Percentiles rank a stretch among this genome's conserved stretches.
These are phyloP conservation scores for Xylaria sp. DNA, from an alignment of 2,329 filamentous ascomycete genomes.

Conservation along the genomic window DNA sequence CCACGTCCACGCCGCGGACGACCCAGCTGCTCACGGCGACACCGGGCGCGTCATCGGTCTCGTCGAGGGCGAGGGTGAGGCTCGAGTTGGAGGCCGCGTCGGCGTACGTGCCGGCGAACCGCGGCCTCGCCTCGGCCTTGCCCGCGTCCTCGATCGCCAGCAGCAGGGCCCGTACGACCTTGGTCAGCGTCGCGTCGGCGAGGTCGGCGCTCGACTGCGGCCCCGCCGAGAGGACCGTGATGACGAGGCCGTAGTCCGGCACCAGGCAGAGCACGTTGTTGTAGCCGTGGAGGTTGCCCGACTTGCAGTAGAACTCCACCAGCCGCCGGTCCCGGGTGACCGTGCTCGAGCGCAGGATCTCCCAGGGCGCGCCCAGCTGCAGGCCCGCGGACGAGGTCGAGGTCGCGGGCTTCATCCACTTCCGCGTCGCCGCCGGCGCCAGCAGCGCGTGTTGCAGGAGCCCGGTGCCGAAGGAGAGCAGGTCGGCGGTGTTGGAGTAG, in stretches of 20 bases:
- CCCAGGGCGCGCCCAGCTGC: constrained; percentile 40
- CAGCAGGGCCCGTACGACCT: constrained; percentile 40
- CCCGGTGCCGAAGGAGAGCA: constrained; percentile 30
- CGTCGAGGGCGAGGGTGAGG: constrained; percentile 42
- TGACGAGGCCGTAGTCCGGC: constrained; percentile 39
- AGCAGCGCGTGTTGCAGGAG: constrained; percentile 33
- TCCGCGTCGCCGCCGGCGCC: constrained; percentile 28
- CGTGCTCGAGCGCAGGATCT: constrained; percentile 38
- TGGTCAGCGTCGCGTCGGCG: constrained; percentile 27
- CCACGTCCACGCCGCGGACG: constrained; percentile 45
- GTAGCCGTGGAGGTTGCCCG: constrained; percentile 38
- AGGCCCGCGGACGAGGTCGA: constrained; percentile 35
- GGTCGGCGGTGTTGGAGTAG: constrained; percentile 36
- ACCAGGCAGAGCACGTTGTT: constrained; percentile 37
- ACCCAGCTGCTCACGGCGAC: constrained; percentile 43
- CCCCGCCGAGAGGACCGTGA: constrained; percentile 33
- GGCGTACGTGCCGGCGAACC: constrained; percentile 43
- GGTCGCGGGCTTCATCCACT: constrained; percentile 36
- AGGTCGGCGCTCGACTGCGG: constrained; percentile 26
- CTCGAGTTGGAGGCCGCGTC: constrained; percentile 44
- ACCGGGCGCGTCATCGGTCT: constrained; percentile 44
- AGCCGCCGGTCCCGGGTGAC: constrained; percentile 35
- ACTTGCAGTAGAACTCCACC: constrained; percentile 40
- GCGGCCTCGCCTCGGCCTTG: constrained; percentile 37
- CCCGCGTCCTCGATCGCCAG: constrained; percentile 48